Percentiles rank a stretch among this genome's conserved stretches.
Evolutionary conservation across 768 basidiomycete species (phyloP).

Genomic region (Russula sp.): DNA sequence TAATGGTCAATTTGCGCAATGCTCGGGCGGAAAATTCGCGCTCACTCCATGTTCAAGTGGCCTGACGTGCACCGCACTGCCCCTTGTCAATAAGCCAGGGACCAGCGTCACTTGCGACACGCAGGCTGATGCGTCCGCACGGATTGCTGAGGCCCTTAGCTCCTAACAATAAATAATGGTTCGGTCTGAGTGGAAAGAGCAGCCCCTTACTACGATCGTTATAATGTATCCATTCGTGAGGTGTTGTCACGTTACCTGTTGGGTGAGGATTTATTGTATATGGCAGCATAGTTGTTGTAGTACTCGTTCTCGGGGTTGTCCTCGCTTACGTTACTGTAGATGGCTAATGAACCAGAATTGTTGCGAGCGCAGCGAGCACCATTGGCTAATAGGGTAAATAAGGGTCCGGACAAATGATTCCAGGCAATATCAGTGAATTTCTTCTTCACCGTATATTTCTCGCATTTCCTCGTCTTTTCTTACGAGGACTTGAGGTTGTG

Average conservation of each 20-base stretch:
- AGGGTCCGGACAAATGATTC: too few relatives aligned
- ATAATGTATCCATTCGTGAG: background rate
- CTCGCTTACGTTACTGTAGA: background rate
- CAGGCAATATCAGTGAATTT: too few relatives aligned
- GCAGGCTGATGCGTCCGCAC: slow-evolving; percentile 36
- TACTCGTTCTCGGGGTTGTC: background rate
- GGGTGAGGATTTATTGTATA: background rate
- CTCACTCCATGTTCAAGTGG: slow-evolving; percentile 36
- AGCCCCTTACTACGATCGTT: background rate
- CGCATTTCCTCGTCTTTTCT: too few relatives aligned
- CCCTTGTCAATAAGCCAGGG: slow-evolving; percentile 42
- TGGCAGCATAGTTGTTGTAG: background rate
- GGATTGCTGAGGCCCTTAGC: slow-evolving; percentile 39
- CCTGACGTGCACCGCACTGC: slow-evolving; percentile 41
- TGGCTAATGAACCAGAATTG: too few relatives aligned
- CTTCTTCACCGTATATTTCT: too few relatives aligned
- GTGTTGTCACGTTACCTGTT: background rate
- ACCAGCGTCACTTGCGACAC: slow-evolving; percentile 42
- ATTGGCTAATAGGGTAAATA: too few relatives aligned
- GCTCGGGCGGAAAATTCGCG: slow-evolving; percentile 39
- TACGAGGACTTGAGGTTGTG: too few relatives aligned
- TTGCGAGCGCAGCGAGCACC: too few relatives aligned
- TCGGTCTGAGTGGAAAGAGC: too few relatives aligned
- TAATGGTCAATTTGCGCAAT: slow-evolving; percentile 42
- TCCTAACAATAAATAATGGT: background rate